Conservation (phyloP, 768 basidiomycete genomes). For the Rickenella mellea region DNA sequence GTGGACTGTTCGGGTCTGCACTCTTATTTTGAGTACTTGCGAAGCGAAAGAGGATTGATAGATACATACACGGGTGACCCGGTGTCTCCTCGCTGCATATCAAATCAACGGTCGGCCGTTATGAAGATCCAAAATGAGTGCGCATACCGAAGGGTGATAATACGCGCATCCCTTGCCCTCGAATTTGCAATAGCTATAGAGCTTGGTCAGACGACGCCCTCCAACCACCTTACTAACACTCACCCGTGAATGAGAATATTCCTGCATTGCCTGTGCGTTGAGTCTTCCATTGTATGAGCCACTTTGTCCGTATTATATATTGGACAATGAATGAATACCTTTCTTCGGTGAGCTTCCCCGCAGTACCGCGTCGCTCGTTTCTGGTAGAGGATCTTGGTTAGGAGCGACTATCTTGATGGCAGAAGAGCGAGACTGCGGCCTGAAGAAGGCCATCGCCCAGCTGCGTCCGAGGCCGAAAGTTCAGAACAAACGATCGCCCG, state of each 20-base stretch:
- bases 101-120: slow-evolving; percentile 4
- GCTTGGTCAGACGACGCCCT: slow-evolving; percentile 8
- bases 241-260: slow-evolving; percentile 91
- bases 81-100: neutral
- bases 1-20: slow-evolving; percentile 22
- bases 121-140: neutral
- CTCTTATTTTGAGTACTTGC: slow-evolving; percentile 20
- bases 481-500: too few species aligned
- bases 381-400: slow-evolving; percentile 12
- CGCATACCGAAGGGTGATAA: slow-evolving; percentile 63
- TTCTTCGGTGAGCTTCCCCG: slow-evolving; percentile 36
- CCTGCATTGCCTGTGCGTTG: slow-evolving; percentile 72
- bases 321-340: slow-evolving; percentile 32
- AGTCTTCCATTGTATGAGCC: slow-evolving; percentile 32
- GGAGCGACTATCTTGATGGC: slow-evolving; percentile 71
- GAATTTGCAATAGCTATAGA: slow-evolving; percentile 66
- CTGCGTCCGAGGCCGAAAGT: too few species aligned
- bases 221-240: slow-evolving; percentile 9
- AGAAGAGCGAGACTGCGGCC: slow-evolving; percentile 46
- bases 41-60: neutral
- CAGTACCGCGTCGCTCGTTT: slow-evolving; percentile 20
- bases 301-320: slow-evolving; percentile 3
- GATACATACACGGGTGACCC: slow-evolving; percentile 3
- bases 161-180: slow-evolving; percentile 83
- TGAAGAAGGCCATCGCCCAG: slow-evolving; percentile 58